Evolutionary conservation across 2,329 filamentous ascomycete species (phyloP), one percentile per base, ranked within the genome.

Genomic region (Colletotrichum acutatum): DNA sequence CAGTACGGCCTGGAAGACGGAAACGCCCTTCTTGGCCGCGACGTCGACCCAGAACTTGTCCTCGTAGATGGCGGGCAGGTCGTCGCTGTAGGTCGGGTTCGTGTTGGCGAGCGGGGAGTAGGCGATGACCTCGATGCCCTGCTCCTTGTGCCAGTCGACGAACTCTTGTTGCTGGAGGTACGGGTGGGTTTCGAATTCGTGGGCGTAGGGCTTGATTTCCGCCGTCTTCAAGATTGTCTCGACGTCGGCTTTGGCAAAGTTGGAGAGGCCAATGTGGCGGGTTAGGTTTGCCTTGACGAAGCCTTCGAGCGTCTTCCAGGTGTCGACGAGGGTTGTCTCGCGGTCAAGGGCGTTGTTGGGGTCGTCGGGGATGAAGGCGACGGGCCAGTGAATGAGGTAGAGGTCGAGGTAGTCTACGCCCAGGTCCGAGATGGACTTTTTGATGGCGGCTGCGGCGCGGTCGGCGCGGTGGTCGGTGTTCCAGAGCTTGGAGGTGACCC

Each of bases 401-500:
- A 89, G 82, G 75, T 89, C 87, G 63, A 89, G 78, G 72, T 88
- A 88, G 61, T 84, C 84, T 0, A 85, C 81, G 5, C 85, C 84
- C 32, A 90, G 82, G 60, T 84, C 82, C 64, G 83, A 81, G 61
- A 90, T 78, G 6, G 86, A 86, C 75, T 84, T 84, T 22, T 82
- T 78, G 64, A 89, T 82, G 11, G 86, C 87, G 49, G 83, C 80
- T 56, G 83, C 82, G 42, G 71, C 71, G 22, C 66, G 32, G 4
- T 59, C 32, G 9, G 58, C 26, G 57, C 68, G 87, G 70, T 16
- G 76, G 62, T 71, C 71, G 3, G 77, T 90, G 87, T 93, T 93
- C 85, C 92, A 91, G 57, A 94, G 86, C 84, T 94, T 94, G 75
- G 90, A 92, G 74, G 91, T 93, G 68, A 90, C 78, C 84, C 87